Evolutionary conservation across 2,329 filamentous ascomycete species (phyloP), one percentile per base, ranked within the genome.

Genomic region (Xylariaceae sp.): DNA sequence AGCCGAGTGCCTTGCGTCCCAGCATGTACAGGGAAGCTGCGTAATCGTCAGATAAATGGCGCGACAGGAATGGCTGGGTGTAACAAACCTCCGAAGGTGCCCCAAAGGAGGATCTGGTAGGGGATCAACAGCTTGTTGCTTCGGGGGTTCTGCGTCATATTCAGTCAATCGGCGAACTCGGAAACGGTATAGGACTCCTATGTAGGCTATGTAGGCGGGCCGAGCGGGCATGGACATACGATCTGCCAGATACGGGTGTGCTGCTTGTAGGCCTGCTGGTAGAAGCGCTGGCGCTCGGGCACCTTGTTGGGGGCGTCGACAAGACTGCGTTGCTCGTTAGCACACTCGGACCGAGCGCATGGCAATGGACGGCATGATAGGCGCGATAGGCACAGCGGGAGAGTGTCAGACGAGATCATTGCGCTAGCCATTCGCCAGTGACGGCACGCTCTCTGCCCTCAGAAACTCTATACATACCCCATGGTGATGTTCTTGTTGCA

Each of bases 291-390:
- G 78, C 88, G 82, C 73, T 88, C 71, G 59, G 88, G 88, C 70
- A 92, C 89, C 71, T 82, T 83, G 84, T 93, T 93, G 74, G 83
- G 82, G 75, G 87, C 86, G 82, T 89, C 80, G 78, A 91, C 67
- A 73, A 87, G 71, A 72, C 82, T 83, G 68, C 59, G 57, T 56
- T 49, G 62, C 62, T 61, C 53, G 65, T 75, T 68, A 74, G 72
- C 66, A 66, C 67, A 65, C 51, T 62, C 11, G 13, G 15, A 57
- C 34, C 50, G 11, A 37, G 35, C 13, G 30, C 47, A 44, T 48
- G 37, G 51, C 17, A 58, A 45, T 58, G 49, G 48, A 39, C 37
- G 55, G 37, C 53, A n/a, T 15, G 37, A 34, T 48, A 42, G 45
- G 7, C 4, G 18, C 18, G 53, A 37, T 56, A 51, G 51, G 35